A percentile compares a stretch with the other conserved stretches of the same genome.
phyloP scores from a whole-genome alignment of 306 rosid genomes.

The Lotus japonicus region DNA sequence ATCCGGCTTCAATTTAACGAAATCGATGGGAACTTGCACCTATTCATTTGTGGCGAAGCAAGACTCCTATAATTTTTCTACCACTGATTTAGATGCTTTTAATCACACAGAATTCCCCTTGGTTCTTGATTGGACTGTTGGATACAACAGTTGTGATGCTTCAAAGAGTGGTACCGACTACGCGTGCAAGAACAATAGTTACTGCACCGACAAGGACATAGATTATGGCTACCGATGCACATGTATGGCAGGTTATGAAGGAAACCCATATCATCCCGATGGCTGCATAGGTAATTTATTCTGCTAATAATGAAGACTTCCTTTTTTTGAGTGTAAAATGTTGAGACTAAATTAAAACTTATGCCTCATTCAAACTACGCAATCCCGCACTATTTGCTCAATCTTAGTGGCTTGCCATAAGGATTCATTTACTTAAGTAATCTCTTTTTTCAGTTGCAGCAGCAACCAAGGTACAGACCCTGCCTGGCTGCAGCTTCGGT shows the following conservation, averaged over 20 bases:
- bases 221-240: slow-evolving; percentile 21
- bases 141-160: background rate
- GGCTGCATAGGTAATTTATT: slow-evolving; percentile 16
- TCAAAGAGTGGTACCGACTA: background rate
- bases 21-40: background rate
- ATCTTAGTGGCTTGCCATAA: too few species aligned
- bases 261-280: too few species aligned
- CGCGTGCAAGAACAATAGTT: background rate
- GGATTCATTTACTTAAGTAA: too few species aligned
- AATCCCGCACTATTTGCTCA: too few species aligned
- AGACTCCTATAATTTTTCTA: slow-evolving; percentile 8
- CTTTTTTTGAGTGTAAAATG: too few species aligned
- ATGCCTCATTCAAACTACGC: too few species aligned
- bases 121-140: slow-evolving; percentile 41
- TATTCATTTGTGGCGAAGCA: slow-evolving; percentile 23
- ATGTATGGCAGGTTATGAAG: background rate
- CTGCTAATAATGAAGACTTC: too few species aligned
- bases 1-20: too few species aligned
- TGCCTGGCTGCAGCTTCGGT: background rate
- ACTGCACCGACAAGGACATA: background rate
- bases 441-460: background rate
- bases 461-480: background rate
- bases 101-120: background rate
- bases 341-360: too few species aligned
- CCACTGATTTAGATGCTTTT: background rate